These are phyloP conservation scores for Ceratocystis cubensis DNA, from an alignment of 2,329 filamentous ascomycete genomes.

Conservation along the genomic window DNA sequence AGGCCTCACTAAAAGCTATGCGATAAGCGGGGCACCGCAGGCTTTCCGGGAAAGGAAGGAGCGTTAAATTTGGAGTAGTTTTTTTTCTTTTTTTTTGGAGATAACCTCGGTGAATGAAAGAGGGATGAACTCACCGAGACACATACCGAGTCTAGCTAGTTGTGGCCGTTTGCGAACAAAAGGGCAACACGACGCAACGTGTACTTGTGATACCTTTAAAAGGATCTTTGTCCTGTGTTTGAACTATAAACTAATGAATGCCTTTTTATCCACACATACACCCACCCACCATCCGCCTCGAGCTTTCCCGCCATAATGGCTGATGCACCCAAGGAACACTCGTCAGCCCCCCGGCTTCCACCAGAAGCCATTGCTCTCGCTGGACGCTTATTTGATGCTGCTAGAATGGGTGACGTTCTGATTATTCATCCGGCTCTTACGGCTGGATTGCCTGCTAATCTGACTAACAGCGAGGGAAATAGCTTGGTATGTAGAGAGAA, in stretches of 20 bases:
- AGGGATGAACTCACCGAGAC: background rate
- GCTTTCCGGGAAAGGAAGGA: background rate
- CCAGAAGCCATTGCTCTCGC: conserved; percentile 56
- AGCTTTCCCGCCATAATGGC: conserved; percentile 1
- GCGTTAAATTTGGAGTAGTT: background rate
- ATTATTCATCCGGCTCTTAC: conserved; percentile 51
- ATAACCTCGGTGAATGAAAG: background rate
- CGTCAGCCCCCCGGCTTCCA: conserved; percentile 32
- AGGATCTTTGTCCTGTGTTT: no score
- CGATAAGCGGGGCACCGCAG: background rate
- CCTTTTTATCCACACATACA: background rate
- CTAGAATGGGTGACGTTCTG: conserved; percentile 45
- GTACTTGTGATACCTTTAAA: no score
- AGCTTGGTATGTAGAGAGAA: conserved; percentile 40
- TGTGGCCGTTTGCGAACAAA: background rate
- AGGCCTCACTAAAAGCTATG: background rate
- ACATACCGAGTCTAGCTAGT: background rate
- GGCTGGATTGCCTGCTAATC: conserved; percentile 53
- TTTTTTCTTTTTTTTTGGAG: background rate
- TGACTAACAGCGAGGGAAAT: conserved; percentile 63
- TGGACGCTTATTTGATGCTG: conserved; percentile 52
- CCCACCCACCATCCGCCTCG: background rate
- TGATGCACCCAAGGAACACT: background rate
- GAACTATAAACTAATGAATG: no score
- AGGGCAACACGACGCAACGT: background rate